Percentiles rank a stretch among this genome's conserved stretches.
These are phyloP conservation scores for Phytopythium kandeliae DNA, from an alignment of 352 stramenopile species.

Conservation along the genomic window DNA sequence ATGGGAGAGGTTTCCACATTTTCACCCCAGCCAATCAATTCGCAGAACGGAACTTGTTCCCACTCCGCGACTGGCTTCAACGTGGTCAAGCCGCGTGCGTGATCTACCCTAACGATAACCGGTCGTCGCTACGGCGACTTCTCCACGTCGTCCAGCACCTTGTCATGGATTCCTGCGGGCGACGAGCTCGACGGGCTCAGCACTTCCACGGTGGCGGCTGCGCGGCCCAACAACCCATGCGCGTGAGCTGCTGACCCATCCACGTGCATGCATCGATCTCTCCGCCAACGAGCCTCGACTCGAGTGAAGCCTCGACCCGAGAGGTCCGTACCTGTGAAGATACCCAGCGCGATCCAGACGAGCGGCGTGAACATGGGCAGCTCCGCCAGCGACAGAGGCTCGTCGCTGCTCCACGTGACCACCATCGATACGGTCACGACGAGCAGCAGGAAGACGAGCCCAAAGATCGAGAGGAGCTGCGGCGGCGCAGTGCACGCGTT, in stretches of 20 bases:
- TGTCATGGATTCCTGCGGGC: conserved; percentile 1
- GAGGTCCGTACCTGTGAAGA: conserved; percentile 64
- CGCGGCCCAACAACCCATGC: neutral
- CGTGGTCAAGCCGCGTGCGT: too few relatives aligned
- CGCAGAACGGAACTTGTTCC: too few relatives aligned
- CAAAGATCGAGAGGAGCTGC: conserved; percentile 66
- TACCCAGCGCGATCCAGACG: conserved; percentile 74
- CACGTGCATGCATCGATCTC: too few relatives aligned
- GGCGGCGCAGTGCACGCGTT: neutral
- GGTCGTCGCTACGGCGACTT: neutral
- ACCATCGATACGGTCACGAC: conserved; percentile 55
- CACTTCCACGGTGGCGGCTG: conserved; percentile 13
- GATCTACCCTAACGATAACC: too few relatives aligned
- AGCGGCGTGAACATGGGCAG: conserved; percentile 76
- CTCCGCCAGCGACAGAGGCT: conserved; percentile 29
- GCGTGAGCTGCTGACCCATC: too few relatives aligned
- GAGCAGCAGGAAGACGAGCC: conserved; percentile 60
- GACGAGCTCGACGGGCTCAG: conserved; percentile 6
- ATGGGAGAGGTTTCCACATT: neutral
- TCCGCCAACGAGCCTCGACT: too few relatives aligned
- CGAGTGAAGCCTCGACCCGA: too few relatives aligned
- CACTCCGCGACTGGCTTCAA: too few relatives aligned
- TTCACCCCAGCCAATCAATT: neutral
- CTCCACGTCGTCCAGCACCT: conserved; percentile 1
- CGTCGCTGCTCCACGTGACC: conserved; percentile 48